Base-by-base conservation (phyloP, 2,329 filamentous ascomycete species). In the Paraconiothyrium sp. region DNA sequence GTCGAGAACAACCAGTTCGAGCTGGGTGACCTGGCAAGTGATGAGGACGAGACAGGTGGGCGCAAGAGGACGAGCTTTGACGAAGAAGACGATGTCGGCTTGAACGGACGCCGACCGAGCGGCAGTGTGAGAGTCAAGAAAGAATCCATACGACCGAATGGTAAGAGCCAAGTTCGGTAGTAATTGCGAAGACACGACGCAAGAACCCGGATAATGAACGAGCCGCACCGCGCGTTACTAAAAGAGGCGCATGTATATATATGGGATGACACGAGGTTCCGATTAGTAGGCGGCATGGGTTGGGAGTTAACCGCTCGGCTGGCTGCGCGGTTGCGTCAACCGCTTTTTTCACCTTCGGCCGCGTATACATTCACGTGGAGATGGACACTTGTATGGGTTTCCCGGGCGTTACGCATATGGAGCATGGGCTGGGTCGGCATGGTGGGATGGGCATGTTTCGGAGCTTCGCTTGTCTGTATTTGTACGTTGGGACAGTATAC, bases 21-120 rank as follows among this genome's bases (percentile, higher is more conserved):
- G 44, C 83, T 98, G 50, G 88, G 88, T 14, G 92, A 97, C 70
- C 82, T 97, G 43, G 86, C 90, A 2, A 91, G 94, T 67, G 92
- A 95, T 50, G 81, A 77, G 51, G 81, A 82, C 60, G 79, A 81
- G 57, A 76, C 75, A 3, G 70, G 34, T 50, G 67, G 60, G 5
- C 68, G 71, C 62, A 73, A 77, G 71, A 61, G 75, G 10, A 74
- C 73, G 47, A 76, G 73, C 54, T 77, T 76, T 54, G 77, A 78
- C 39, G 71, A 76, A 24, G 69, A 66, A 27, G 60, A 64, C 67
- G 24, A 50, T 66, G 11, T 68, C 59, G 16, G 66, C 60, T 7
- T 56, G 37, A 67, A 72, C 2, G 72, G 69, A n/a, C 69, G 60
- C 2, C 61, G 56, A 24, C 62, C 72, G 4, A 67, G 64, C 43